Base-by-base conservation (phyloP, 2,329 filamentous ascomycete species). In the Stagonosporopsis cucurbitacearum region DNA sequence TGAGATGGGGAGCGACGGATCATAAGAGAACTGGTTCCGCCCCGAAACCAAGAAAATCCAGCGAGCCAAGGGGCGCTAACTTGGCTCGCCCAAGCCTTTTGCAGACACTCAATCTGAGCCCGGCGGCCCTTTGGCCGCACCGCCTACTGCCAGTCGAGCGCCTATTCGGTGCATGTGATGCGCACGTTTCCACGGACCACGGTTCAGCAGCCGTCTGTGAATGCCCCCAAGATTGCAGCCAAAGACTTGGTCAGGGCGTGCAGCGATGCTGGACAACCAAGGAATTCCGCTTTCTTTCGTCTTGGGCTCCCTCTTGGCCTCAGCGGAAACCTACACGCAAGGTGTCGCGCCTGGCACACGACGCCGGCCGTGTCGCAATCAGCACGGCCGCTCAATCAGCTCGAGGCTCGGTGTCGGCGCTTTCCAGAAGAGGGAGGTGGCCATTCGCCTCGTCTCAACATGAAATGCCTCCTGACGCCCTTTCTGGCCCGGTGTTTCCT, bases 361-460 rank as follows among this genome's bases (percentile, higher is more conserved):
- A 51, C 25, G 43, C 53, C 37, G 25, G 23, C 47, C 43, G 37
- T 44, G 53, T 56, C 53, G 53, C 53, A 56, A 56, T 51, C 53
- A 51, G 36, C 47, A 30, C 42, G 42, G 53, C 36, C 44, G 17
- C n/a, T 42, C 41, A 36, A 46, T 41, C 36, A 23, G 13, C 32
- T 46, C 19, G 30, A 46, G 46, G 43, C 51, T 36, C 19, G 42
- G 50, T 56, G 42, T 30, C 20, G 37, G 36, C 42, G 28, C 47
- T 43, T 51, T 46, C 53, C 42, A 43, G 30, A 51, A 51, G 23
- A 44, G 44, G 48, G 49, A 57, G 54, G 54, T 53, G 48, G 43
- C 48, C 28, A 25, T 47, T 32, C 19, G 22, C 33, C 12, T 43
- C 37, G 20, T 33, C 43, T 49, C 49, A 57, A 45, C 54, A 36